Base-by-base conservation (phyloP, 225 moss, liverwort and hornwort species). In the Takakia lepidozioides region DNA sequence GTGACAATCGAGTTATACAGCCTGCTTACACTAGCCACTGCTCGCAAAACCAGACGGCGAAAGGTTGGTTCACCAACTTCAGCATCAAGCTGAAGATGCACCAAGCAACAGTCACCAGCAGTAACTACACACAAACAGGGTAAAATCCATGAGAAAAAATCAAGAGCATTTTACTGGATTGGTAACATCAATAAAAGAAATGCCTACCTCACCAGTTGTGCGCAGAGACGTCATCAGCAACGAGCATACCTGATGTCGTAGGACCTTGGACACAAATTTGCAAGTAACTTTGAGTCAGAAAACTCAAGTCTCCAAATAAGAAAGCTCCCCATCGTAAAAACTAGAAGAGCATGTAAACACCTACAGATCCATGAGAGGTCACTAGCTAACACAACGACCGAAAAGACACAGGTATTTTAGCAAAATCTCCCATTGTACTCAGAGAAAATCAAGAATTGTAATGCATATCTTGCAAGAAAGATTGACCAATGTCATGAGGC, bases 211-310 rank as follows among this genome's bases (percentile, higher is more conserved):
- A 57, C 81, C 80, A 17, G 85, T 82, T 5, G 85, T 87, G 56
- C 91, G 87, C 62, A 98, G 77, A 27, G 91, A 91, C 19, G 87
- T 98, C 87, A 98, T 98, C 22, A 98, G 83, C 56, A 98, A 67
- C 37, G 98, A 91, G 68, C 91, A 91, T 3, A 98, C 83, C 64
- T 83, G 85, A 68, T 87, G 80, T 62, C 83, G 67, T 56, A 98
- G 51, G 59, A 98, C 85, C 78, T 98, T 78, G 64, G 70, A 66
- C 40, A 65, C 32, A 35, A 19, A 3, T 8, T 27, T 40, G 39
- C 22, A 26, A 39, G 26, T 42, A 46, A 7, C 14, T 10, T 15
- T 25, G 27, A 8, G 8, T n/a, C 40, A 30, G 43, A 44, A 29
- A 44, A 55, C n/a, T n/a, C n/a, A n/a, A n/a, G n/a, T n/a, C n/a